Evolutionary conservation across 208 protist species (phyloP).

Genomic region (Acanthamoeba triangularis): DNA sequence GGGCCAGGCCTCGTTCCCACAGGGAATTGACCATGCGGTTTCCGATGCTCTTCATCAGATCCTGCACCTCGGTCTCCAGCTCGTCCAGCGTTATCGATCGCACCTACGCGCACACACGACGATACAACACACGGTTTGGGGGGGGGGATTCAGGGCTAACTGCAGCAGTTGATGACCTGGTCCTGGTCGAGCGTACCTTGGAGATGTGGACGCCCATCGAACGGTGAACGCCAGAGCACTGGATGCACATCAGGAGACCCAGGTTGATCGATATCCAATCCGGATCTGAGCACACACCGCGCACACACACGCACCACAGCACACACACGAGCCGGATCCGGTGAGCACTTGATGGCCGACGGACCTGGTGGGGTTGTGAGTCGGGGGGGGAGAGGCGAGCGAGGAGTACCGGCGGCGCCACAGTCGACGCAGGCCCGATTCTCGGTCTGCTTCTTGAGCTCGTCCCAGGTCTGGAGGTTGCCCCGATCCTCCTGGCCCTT

Average conservation of each 20-base stretch:
- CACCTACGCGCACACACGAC: not conserved
- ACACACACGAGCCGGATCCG: not conserved
- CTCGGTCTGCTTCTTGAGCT: slow-evolving; percentile 63
- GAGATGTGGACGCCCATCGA: slow-evolving; percentile 87
- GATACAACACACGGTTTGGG: not conserved
- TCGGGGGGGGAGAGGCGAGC: no score
- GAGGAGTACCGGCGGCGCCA: slow-evolving; percentile 42
- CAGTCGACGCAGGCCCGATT: slow-evolving; percentile 58
- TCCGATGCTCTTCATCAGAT: slow-evolving; percentile 59
- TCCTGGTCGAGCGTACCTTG: slow-evolving; percentile 85
- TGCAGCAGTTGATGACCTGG: slow-evolving; percentile 22
- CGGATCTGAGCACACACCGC: slow-evolving; percentile 68
- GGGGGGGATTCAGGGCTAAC: not conserved
- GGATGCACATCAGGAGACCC: slow-evolving; percentile 90
- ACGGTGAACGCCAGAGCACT: slow-evolving; percentile 89
- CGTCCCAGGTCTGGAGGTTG: slow-evolving; percentile 53
- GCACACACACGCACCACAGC: no score
- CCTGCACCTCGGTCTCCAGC: slow-evolving; percentile 29
- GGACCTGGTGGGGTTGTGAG: not conserved
- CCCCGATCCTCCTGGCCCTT: slow-evolving; percentile 23
- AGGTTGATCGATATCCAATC: slow-evolving; percentile 89
- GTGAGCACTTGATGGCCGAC: not conserved
- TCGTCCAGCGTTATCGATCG: slow-evolving; percentile 31
- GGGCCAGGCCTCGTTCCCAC: slow-evolving; percentile 28
- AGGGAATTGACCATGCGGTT: slow-evolving; percentile 28